Evolutionary conservation across 2,329 filamentous ascomycete genomes (phyloP).

Genomic region (Elsinoe ampelina): DNA sequence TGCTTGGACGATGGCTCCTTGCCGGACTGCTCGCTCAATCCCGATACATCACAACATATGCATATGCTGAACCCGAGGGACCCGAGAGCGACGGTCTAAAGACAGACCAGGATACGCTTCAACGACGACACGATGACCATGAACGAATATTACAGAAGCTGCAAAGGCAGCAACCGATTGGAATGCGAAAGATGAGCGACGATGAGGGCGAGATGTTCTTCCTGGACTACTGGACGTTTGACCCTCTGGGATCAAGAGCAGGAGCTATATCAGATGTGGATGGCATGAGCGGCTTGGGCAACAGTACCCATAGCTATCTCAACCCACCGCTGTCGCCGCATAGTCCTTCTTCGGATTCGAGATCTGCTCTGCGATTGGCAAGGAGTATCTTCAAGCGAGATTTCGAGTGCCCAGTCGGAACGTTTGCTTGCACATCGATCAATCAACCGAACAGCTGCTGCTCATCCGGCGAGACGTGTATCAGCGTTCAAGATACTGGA

Average conservation of each 20-base stretch:
- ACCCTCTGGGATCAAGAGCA: conserved; percentile 18
- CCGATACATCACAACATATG: too few relatives aligned
- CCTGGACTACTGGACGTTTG: conserved; percentile 52
- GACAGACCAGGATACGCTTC: background rate
- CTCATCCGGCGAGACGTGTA: conserved; percentile 55
- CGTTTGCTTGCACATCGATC: conserved; percentile 54
- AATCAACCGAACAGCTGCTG: conserved; percentile 66
- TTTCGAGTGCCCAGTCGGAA: conserved; percentile 58
- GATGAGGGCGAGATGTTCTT: conserved; percentile 67
- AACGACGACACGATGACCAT: conserved; percentile 1
- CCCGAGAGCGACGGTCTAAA: background rate
- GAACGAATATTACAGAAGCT: conserved; percentile 7
- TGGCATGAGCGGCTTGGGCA: background rate
- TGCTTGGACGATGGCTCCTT: background rate
- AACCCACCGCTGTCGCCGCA: conserved; percentile 12
- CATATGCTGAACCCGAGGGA: background rate
- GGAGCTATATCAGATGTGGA: background rate
- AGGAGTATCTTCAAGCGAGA: conserved; percentile 42
- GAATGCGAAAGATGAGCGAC: conserved; percentile 61
- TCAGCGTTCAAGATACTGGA: conserved; percentile 51
- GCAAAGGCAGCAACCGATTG: conserved; percentile 42
- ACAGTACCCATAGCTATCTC: background rate
- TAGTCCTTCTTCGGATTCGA: background rate
- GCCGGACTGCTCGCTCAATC: too few relatives aligned
- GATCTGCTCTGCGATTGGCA: conserved; percentile 19